Evolutionary conservation across 1,139 yeast species (phyloP), one percentile per base, ranked within the genome.

Genomic region (Nematodospora anomalae): DNA sequence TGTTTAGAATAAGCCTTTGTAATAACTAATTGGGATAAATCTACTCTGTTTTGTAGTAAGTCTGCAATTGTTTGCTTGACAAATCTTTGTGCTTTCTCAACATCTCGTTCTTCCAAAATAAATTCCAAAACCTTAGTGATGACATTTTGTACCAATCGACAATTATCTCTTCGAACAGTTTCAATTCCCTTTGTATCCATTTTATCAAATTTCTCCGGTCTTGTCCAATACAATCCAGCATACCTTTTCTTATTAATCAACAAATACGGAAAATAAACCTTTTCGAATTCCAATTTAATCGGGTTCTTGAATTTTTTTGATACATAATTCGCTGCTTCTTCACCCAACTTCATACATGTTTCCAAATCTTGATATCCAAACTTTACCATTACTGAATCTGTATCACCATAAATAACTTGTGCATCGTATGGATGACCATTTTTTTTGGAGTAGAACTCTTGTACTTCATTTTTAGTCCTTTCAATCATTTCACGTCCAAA

Each of bases 181-280:
- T 95, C 99, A 46, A 94, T 85, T 61, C 99, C 99, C 56, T 94
- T 94, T 22, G 97, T 94, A 59, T 94, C 99, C 92, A 94, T 84
- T 62, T 92, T 94, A 59, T 94, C 98, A 54, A 79, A 87, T 46
- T 86, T 88, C 10, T 87, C 79, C 0, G 97, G 85, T 32, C 77
- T 77, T 0, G 98, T 92, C 98, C 98, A 94, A 57, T 83, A 92
- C 36, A 94, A 68, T 0, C 99, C 99, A 1, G 98, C 99, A 55
- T 94, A 94, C 58, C 99, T 76, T 61, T 94, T 94, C 61, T 94
- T 94, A 66, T 90, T 92, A 55, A 94, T 92, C 54, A 94, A 71
- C 45, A 94, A 65, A 58, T 94, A 94, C 1, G 99, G 99, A 60
- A 79, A 94, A 55, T 94, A 94, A 4, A 90, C 97, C 57, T 94